These are phyloP conservation scores for Aspergillus sp. DNA, from an alignment of 2,329 filamentous ascomycete species.

Conservation along the genomic window DNA sequence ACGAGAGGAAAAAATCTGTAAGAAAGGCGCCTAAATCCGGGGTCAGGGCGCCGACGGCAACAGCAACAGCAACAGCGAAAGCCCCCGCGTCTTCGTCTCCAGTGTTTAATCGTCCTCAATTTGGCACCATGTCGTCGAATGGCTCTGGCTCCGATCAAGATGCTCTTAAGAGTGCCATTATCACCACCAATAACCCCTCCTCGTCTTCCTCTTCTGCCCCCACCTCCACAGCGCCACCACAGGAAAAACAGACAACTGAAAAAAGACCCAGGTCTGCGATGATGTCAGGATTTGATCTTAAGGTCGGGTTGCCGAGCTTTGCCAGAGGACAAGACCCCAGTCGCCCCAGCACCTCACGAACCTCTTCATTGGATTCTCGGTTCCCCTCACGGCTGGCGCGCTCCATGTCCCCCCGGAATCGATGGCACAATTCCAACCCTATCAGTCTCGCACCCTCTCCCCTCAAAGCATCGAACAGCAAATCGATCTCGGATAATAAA, in stretches of 20 bases:
- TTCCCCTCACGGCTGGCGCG: conserved; percentile 22
- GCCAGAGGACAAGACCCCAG: conserved; percentile 29
- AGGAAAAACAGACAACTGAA: conserved; percentile 24
- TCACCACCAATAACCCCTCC: conserved; percentile 11
- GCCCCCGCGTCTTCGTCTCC: too few relatives aligned
- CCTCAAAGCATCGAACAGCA: conserved; percentile 20
- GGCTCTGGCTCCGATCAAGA: conserved; percentile 8
- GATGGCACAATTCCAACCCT: conserved; percentile 44
- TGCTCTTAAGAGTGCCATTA: conserved; percentile 35
- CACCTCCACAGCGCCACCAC: conserved; percentile 19
- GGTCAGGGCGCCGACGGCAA: conserved; percentile 1
- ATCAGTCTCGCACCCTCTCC: conserved; percentile 28
- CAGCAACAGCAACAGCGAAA: background rate
- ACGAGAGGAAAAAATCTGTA: conserved; percentile 7
- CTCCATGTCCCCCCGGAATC: conserved; percentile 34
- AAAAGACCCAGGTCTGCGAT: conserved; percentile 42
- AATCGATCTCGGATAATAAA: conserved; percentile 48
- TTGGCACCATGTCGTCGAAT: conserved; percentile 13
- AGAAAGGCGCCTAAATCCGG: conserved; percentile 34
- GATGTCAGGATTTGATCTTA: conserved; percentile 35
- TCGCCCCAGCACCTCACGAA: conserved; percentile 33
- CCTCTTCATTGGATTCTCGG: conserved; percentile 31
- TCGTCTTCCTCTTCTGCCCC: background rate
- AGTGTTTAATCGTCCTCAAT: conserved; percentile 5
- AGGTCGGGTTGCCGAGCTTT: conserved; percentile 26